Conservation (phyloP, 106 monocot species). For the Chionographis japonica region DNA sequence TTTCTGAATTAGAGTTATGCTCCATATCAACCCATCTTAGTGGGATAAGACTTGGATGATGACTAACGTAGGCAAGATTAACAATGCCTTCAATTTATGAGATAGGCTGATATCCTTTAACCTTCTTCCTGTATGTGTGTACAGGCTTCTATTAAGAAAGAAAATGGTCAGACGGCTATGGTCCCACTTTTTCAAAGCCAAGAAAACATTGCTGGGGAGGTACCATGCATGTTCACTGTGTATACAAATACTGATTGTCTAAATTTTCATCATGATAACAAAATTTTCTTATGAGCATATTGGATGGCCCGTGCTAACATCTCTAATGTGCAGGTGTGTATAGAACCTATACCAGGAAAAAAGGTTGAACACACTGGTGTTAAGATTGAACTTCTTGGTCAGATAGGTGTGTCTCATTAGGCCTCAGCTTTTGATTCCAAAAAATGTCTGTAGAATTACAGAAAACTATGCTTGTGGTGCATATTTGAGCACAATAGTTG, state of each 20-base stretch:
- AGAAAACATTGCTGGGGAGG: constrained; percentile 88
- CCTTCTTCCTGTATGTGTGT: constrained; percentile 3
- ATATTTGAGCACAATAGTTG: neutral
- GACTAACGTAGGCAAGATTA: too few relatives aligned
- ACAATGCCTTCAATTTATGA: too few relatives aligned
- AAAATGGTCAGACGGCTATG: constrained; percentile 72
- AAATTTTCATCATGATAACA: neutral
- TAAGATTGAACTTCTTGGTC: constrained; percentile 92
- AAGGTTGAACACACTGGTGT: constrained; percentile 91
- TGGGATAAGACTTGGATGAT: too few relatives aligned
- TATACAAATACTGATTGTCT: neutral
- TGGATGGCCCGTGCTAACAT: neutral
- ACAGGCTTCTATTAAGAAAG: constrained; percentile 86
- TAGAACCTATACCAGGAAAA: constrained; percentile 88
- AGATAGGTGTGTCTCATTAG: constrained; percentile 58
- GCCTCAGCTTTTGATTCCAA: neutral
- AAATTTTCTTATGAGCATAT: neutral
- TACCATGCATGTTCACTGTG: constrained; percentile 12
- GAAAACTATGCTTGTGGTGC: neutral
- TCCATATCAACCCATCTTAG: too few relatives aligned
- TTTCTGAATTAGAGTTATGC: too few relatives aligned
- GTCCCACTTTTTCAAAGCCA: constrained; percentile 90
- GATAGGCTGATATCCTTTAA: neutral
- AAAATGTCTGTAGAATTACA: neutral
- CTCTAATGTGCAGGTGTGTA: constrained; percentile 47